Base-by-base conservation (phyloP, 495 filamentous ascomycete species). In the Echria macrotheca region DNA sequence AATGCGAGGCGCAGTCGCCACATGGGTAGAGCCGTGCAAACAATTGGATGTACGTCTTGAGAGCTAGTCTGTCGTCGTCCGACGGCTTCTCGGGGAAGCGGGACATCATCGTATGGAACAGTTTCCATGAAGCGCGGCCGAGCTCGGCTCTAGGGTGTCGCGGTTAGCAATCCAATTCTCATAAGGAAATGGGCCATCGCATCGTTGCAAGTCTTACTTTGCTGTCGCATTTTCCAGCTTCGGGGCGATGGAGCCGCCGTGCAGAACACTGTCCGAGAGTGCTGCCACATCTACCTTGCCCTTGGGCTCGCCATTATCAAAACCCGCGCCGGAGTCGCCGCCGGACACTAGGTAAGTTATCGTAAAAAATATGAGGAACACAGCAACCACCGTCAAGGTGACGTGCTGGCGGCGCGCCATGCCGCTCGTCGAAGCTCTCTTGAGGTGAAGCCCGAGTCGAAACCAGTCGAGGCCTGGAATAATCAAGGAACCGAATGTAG, bases 21-120 rank as follows among this genome's bases (percentile, higher is more conserved):
- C 91, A 94, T 33, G 94, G 94, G 65, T 98, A 98, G 5, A 98
- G 70, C 31, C 93, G 81, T 22, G 89, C 86, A 57, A 97, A 97
- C 2, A 98, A 78, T 61, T 88, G 81, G 54, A 98, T 82, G 68
- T 85, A 97, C 5, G 85, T 85, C 53, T 83, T 80, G 31, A 98
- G 74, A 2, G 94, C 88, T 32, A 85, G 76, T 48, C 85, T 84
- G 60, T 98, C 90, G 54, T 95, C 89, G 44, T 76, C 63, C 0
- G 85, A 85, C 0, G 93, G 91, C 46, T 84, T 77, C 55, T 91
- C 86, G 32, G 93, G 94, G 69, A 91, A 98, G 46, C 90, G 83
- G 28, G 89, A 85, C 78, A 97, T 89, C 65, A 88, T 93, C 1
- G 94, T 98, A 68, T 98, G 93, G 59, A 98, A 80, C 55, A 95